These are phyloP conservation scores for Eutrema salsugineum DNA, from an alignment of 441 rosid genomes.

Conservation along the genomic window DNA sequence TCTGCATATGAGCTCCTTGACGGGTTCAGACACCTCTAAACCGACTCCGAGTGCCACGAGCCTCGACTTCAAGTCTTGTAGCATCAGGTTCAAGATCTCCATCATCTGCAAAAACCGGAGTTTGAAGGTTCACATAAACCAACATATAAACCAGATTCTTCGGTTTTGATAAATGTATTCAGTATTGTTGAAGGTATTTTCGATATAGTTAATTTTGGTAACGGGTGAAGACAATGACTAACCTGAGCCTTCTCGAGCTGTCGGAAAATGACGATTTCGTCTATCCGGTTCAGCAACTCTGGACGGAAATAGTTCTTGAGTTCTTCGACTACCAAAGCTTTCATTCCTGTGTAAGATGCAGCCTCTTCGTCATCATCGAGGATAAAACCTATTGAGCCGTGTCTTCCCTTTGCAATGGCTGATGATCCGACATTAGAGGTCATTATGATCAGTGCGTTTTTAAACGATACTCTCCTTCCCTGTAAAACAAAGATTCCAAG, in stretches of 20 bases:
- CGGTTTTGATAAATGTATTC: too few relatives aligned
- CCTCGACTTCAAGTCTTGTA: slow-evolving; percentile 81
- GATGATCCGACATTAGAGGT: slow-evolving; percentile 73
- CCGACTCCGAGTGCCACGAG: slow-evolving; percentile 77
- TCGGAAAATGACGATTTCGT: slow-evolving; percentile 67
- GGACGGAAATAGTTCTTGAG: slow-evolving; percentile 73
- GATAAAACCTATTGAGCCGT: slow-evolving; percentile 64
- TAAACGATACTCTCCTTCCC: slow-evolving; percentile 79
- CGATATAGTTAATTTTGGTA: background rate
- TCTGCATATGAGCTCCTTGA: slow-evolving; percentile 73
- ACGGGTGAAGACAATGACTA: slow-evolving; percentile 20
- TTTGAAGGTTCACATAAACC: background rate
- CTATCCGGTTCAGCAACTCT: slow-evolving; percentile 72
- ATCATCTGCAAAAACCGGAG: slow-evolving; percentile 57
- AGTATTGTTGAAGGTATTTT: too few relatives aligned
- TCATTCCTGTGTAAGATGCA: slow-evolving; percentile 58
- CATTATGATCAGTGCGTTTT: slow-evolving; percentile 72
- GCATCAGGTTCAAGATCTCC: slow-evolving; percentile 72
- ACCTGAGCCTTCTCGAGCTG: slow-evolving; percentile 87
- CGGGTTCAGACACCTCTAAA: slow-evolving; percentile 72
- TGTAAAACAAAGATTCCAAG: slow-evolving; percentile 29
- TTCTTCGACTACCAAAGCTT: slow-evolving; percentile 63
- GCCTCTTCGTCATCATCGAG: slow-evolving; percentile 45
- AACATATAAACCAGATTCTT: background rate
- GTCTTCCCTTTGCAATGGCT: slow-evolving; percentile 67